A percentile compares a stretch with the other conserved stretches of the same genome.
phyloP scores from a whole-genome alignment of 768 basidiomycete species.

The Lanmaoa rubissima region DNA sequence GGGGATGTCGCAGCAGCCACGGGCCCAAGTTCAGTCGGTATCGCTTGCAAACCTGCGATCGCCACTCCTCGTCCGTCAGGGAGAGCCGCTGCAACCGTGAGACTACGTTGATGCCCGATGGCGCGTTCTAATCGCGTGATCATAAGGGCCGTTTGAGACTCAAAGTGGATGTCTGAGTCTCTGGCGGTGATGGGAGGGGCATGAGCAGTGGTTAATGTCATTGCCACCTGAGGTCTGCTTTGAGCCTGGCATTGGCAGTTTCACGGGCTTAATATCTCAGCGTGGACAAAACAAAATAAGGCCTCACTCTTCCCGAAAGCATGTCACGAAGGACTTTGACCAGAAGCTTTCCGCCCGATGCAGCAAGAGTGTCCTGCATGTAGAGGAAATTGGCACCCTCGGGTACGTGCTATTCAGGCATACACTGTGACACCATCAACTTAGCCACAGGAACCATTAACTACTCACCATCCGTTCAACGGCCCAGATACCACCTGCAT shows the following conservation, averaged over 20 bases:
- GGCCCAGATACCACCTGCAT: constrained; percentile 74
- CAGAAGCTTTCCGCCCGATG: constrained; percentile 64
- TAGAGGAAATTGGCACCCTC: constrained; percentile 48
- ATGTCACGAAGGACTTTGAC: constrained; percentile 69
- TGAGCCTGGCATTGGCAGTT: constrained; percentile 40
- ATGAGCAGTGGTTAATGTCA: constrained; percentile 33
- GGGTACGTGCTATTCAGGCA: constrained; percentile 47
- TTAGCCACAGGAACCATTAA: not conserved
- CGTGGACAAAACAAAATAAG: not conserved
- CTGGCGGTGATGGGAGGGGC: constrained; percentile 43
- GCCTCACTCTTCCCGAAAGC: constrained; percentile 50
- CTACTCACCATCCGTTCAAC: constrained; percentile 50
- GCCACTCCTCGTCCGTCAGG: constrained; percentile 27
- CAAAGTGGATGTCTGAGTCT: constrained; percentile 19
- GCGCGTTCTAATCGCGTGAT: constrained; percentile 26
- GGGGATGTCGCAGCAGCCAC: not conserved
- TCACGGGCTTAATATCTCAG: not conserved
- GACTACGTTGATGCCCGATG: constrained; percentile 30
- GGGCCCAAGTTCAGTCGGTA: constrained; percentile 1
- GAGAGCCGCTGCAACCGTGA: constrained; percentile 21
- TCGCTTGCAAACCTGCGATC: constrained; percentile 20
- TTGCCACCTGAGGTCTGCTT: constrained; percentile 44
- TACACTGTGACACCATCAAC: not conserved
- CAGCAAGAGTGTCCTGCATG: constrained; percentile 59
- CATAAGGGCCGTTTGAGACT: constrained; percentile 18